Percentiles rank a stretch among this genome's conserved stretches.
These are phyloP conservation scores for Nothophytophthora sp. DNA, from an alignment of 352 stramenopile species.

Conservation along the genomic window DNA sequence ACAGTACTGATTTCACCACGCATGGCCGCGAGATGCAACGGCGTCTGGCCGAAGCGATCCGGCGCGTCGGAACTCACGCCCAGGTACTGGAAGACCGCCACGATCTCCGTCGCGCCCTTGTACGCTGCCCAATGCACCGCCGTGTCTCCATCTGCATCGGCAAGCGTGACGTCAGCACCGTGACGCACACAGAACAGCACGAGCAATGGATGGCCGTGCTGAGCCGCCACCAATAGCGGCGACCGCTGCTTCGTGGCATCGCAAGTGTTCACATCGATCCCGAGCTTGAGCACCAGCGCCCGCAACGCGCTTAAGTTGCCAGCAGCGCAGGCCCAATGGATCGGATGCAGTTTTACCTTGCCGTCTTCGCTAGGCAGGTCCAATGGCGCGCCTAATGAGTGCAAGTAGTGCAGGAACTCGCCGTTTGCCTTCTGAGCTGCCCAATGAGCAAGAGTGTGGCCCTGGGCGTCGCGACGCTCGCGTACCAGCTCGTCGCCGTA, in stretches of 20 bases:
- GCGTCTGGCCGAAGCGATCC: slow-evolving; percentile 80
- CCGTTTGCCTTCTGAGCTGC: slow-evolving; percentile 52
- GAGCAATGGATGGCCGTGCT: slow-evolving; percentile 74
- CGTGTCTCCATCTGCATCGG: slow-evolving; percentile 72
- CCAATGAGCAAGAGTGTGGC: slow-evolving; percentile 78
- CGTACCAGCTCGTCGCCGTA: slow-evolving; percentile 41
- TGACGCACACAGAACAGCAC: slow-evolving; percentile 79
- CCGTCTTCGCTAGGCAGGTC: slow-evolving; percentile 61
- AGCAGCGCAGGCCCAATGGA: slow-evolving; percentile 83
- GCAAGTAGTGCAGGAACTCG: slow-evolving; percentile 62
- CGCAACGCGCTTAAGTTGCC: slow-evolving; percentile 71
- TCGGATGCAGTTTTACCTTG: slow-evolving; percentile 62
- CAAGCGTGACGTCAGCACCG: slow-evolving; percentile 63
- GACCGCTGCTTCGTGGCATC: slow-evolving; percentile 76
- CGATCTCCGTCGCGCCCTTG: slow-evolving; percentile 82
- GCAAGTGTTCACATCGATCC: slow-evolving; percentile 71
- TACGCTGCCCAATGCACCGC: slow-evolving; percentile 88
- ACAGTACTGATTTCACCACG: slow-evolving; percentile 68
- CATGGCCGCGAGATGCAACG: slow-evolving; percentile 82
- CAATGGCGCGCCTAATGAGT: slow-evolving; percentile 45
- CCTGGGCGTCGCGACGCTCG: slow-evolving; percentile 48
- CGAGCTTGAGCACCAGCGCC: slow-evolving; percentile 57
- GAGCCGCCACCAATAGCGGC: slow-evolving; percentile 71
- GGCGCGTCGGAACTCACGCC: slow-evolving; percentile 60
- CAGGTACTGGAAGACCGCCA: slow-evolving; percentile 84